These are phyloP conservation scores for Beauveria asiatica DNA, from an alignment of 2,329 filamentous ascomycete species.

Conservation along the genomic window DNA sequence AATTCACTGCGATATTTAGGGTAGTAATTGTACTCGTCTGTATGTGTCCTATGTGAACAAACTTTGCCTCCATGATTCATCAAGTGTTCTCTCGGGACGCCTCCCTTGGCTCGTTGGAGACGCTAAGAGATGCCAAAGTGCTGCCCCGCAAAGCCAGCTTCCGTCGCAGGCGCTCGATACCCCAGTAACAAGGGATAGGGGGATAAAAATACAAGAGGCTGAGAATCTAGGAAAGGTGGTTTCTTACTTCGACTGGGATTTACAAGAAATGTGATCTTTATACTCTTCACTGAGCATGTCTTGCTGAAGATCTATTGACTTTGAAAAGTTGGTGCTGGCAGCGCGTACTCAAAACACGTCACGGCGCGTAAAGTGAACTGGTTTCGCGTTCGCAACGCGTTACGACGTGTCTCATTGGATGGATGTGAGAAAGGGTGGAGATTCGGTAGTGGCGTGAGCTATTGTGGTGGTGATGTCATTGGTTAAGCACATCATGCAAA, in stretches of 20 bases:
- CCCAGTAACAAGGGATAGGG: too few species aligned
- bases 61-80: conserved; percentile 3
- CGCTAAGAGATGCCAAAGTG: too few species aligned
- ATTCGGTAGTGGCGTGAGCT: not conserved
- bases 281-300: too few species aligned
- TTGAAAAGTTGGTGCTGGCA: not conserved
- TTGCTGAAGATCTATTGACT: not conserved
- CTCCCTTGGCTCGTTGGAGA: too few species aligned
- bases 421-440: not conserved
- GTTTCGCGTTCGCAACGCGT: not conserved
- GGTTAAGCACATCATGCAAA: not conserved
- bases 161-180: too few species aligned
- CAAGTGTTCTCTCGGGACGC: not conserved
- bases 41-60: too few species aligned
- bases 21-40: not conserved
- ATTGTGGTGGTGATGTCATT: not conserved
- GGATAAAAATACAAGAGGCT: too few species aligned
- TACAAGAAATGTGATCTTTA: too few species aligned
- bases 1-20: not conserved
- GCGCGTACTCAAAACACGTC: too few species aligned
- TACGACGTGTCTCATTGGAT: not conserved
- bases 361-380: not conserved
- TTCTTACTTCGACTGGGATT: too few species aligned
- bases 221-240: too few species aligned
- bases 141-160: too few species aligned